Conservation (phyloP, 805 yeast species). For the Hyphopichia homilentoma region DNA sequence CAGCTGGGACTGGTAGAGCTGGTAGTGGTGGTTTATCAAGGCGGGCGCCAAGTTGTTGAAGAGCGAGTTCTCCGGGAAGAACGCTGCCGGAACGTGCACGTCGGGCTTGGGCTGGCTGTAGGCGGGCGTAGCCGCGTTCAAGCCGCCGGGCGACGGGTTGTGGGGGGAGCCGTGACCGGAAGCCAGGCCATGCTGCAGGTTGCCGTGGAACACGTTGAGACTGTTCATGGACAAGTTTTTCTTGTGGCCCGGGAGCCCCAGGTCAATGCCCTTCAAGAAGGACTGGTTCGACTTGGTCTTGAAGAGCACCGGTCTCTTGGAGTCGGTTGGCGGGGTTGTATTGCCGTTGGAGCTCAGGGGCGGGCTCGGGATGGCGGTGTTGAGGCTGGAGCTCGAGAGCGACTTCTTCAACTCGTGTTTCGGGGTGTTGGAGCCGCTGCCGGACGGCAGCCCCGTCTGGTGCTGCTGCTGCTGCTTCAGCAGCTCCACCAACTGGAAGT, state of each 20-base stretch:
- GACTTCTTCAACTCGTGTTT: constrained; percentile 16
- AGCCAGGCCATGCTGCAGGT: neutral
- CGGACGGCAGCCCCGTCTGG: neutral
- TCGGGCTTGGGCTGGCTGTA: constrained; percentile 9
- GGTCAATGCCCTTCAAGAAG: constrained; percentile 4
- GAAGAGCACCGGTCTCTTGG: constrained; percentile 19
- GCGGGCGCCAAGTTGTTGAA: constrained; percentile 28
- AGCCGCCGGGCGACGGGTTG: neutral
- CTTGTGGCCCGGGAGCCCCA: constrained; percentile 6
- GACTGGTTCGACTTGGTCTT: constrained; percentile 20
- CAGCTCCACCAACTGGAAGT: constrained; percentile 3
- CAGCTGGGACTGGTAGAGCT: constrained; percentile 19
- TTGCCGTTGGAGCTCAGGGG: constrained; percentile 4
- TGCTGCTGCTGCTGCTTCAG: constrained; percentile 3
- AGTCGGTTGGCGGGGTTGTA: constrained; percentile 6
- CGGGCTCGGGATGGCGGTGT: constrained; percentile 3
- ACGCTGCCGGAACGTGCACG: constrained; percentile 15
- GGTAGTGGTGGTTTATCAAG: constrained; percentile 33
- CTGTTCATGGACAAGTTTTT: constrained; percentile 10
- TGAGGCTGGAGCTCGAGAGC: constrained; percentile 21
- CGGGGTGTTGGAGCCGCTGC: constrained; percentile 5
- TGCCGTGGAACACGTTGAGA: constrained; percentile 4
- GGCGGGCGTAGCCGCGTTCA: neutral
- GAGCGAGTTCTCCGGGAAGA: constrained; percentile 15
- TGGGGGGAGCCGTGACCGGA: constrained; percentile 3